Percentiles rank a stretch among this genome's conserved stretches.
Conservation (phyloP, 75 land plant species). For the Picea sitchensis region DNA sequence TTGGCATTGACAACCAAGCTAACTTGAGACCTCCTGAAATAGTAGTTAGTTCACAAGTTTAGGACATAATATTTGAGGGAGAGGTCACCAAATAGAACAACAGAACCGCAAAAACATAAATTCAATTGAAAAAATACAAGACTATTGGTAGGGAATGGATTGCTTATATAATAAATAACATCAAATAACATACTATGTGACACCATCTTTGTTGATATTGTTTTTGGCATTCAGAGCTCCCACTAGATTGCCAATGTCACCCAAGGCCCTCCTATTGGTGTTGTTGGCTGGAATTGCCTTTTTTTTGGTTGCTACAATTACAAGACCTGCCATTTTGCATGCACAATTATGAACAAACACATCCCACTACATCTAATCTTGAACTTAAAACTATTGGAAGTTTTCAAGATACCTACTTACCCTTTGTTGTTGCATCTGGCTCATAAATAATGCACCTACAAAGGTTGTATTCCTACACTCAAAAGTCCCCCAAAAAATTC, state of each 20-base stretch:
- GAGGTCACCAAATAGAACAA: not conserved
- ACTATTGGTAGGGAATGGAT: not conserved
- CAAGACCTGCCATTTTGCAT: not conserved
- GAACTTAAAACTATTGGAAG: too few species aligned
- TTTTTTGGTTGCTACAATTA: constrained; percentile 11
- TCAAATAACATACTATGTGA: not conserved
- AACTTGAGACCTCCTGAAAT: constrained; percentile 46
- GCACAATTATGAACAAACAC: not conserved
- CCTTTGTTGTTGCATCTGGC: too few species aligned
- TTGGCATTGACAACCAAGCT: constrained; percentile 41
- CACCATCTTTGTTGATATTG: constrained; percentile 30
- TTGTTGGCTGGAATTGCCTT: constrained; percentile 15
- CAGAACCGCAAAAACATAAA: not conserved
- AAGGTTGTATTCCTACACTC: too few species aligned
- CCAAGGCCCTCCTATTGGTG: constrained; percentile 57
- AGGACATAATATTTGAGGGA: not conserved
- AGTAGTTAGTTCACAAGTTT: not conserved
- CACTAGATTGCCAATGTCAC: constrained; percentile 80
- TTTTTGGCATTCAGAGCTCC: constrained; percentile 20
- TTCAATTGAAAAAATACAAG: too few species aligned
- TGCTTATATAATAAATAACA: not conserved
- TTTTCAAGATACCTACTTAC: too few species aligned
- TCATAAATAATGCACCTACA: too few species aligned
- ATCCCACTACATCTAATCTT: too few species aligned
- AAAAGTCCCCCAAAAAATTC: too few species aligned